phyloP scores from a whole-genome alignment of 805 yeast genomes.

The Starmera dryadoides region DNA sequence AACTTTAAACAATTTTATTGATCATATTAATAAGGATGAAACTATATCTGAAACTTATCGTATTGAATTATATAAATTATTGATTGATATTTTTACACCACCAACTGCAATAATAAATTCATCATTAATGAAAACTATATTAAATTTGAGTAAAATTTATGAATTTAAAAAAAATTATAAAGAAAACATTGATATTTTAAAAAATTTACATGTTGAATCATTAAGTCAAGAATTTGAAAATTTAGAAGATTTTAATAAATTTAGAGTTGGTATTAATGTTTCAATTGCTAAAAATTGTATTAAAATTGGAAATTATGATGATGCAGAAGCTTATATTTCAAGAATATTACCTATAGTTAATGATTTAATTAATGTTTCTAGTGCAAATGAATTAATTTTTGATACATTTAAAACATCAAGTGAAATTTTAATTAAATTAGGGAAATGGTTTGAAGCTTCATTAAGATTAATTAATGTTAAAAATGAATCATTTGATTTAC shows the following conservation, averaged over 20 bases:
- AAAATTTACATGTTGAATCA: slow-evolving; percentile 9
- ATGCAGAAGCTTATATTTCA: slow-evolving; percentile 15
- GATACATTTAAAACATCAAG: slow-evolving; percentile 7
- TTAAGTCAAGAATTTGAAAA: slow-evolving; percentile 11
- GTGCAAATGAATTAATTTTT: not conserved
- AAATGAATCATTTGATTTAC: slow-evolving; percentile 6
- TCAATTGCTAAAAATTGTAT: slow-evolving; percentile 12
- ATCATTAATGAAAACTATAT: slow-evolving; percentile 7
- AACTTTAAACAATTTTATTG: slow-evolving; percentile 7
- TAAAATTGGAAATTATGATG: slow-evolving; percentile 8
- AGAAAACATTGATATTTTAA: slow-evolving; percentile 6
- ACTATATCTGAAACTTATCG: not conserved
- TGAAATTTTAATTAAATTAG: slow-evolving; percentile 11
- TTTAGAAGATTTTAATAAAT: slow-evolving; percentile 5
- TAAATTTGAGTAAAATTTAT: slow-evolving; percentile 7
- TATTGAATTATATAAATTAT: slow-evolving; percentile 3
- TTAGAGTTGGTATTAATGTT: slow-evolving; percentile 10
- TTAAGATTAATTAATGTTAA: slow-evolving; percentile 8
- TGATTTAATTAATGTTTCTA: not conserved
- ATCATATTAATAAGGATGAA: slow-evolving; percentile 1
- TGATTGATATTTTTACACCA: slow-evolving; percentile 11
- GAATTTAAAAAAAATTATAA: slow-evolving; percentile 4
- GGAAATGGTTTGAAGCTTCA: slow-evolving; percentile 16
- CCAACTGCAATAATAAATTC: slow-evolving; percentile 10
- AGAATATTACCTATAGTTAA: slow-evolving; percentile 11